Base-by-base conservation (phyloP, 2,329 filamentous ascomycete species). In the Gliomastix tumulicola region DNA sequence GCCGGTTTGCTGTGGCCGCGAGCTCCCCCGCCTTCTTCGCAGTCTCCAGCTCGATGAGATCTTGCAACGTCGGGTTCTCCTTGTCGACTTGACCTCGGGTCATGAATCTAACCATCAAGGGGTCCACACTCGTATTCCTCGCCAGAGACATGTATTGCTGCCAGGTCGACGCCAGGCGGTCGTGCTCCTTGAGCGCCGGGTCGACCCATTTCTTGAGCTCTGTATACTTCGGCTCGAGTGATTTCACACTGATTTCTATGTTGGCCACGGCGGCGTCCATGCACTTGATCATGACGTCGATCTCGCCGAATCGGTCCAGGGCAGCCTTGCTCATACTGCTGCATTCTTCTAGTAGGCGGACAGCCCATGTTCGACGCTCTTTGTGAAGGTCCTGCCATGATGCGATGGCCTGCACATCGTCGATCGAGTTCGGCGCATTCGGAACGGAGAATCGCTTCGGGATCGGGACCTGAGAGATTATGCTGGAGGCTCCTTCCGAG, bases 351-450 rank as follows among this genome's bases (percentile, higher is more conserved):
- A 83, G 72, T 22, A 94, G 63, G 27, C 69, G 70, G 36, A 81
- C 63, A 0, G 88, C 84, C 92, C 92, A 98, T 47, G 74, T 71
- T 49, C 82, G 79, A 41, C 92, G 81, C 40, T 81, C 74, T 57
- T 82, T 83, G 67, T 92, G 96, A 17, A 97, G 69, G 31, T 81
- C 77, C 55, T 88, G 85, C 90, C 92, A 98, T 76, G 88, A 82
- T 50, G 82, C 72, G 38, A 96, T 69, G 43, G 88, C 82, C 42
- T 83, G 86, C 43, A 87, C 81, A 51, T 89, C 80, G 30, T 82
- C 71, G 47, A 94, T 83, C 30, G 79, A 83, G 57, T 94, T 88
- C n/a, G 92, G 92, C 21, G 87, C 79, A 39, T 69, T 68, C 43
- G 82, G 76, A 30, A 75, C 60, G 37, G 69, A 66, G 68, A 61